Evolutionary conservation across 805 yeast genomes (phyloP).

Genomic region (Lipomyces starkeyi): DNA sequence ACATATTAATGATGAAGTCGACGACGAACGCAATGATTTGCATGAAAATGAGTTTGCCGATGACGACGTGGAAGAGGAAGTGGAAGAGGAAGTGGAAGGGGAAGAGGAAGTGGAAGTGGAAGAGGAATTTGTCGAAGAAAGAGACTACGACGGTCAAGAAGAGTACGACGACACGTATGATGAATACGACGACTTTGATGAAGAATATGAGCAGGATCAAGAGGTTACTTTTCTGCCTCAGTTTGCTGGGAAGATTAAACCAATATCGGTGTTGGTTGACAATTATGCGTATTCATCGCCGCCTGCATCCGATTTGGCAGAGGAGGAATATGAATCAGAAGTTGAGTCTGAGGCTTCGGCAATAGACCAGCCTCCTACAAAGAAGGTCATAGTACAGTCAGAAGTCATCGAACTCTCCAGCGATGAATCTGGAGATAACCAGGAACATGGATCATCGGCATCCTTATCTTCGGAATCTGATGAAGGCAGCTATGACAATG

Average conservation of each 20-base stretch:
- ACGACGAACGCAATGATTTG: slow-evolving; percentile 7
- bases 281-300: slow-evolving; percentile 10
- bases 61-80: slow-evolving; percentile 18
- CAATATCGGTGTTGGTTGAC: slow-evolving; percentile 1
- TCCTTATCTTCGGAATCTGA: slow-evolving; percentile 5
- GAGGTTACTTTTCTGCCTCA: not conserved
- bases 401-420: slow-evolving; percentile 8
- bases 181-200: slow-evolving; percentile 6
- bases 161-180: slow-evolving; percentile 1
- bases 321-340: slow-evolving; percentile 26
- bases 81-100: too few relatives aligned
- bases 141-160: slow-evolving; percentile 2
- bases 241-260: not conserved
- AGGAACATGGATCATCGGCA: not conserved
- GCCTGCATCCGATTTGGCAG: slow-evolving; percentile 12
- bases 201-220: slow-evolving; percentile 16
- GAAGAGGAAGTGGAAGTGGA: too few relatives aligned
- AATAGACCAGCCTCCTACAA: slow-evolving; percentile 1
- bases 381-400: not conserved
- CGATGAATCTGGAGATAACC: slow-evolving; percentile 15
- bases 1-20: not conserved
- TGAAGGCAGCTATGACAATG: slow-evolving; percentile 11
- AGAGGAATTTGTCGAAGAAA: slow-evolving; percentile 1
- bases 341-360: slow-evolving; percentile 14
- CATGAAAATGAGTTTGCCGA: slow-evolving; percentile 11